phyloP scores from a whole-genome alignment of 371 early-diverging fungal genomes.

The Mucor lusitanicus region DNA sequence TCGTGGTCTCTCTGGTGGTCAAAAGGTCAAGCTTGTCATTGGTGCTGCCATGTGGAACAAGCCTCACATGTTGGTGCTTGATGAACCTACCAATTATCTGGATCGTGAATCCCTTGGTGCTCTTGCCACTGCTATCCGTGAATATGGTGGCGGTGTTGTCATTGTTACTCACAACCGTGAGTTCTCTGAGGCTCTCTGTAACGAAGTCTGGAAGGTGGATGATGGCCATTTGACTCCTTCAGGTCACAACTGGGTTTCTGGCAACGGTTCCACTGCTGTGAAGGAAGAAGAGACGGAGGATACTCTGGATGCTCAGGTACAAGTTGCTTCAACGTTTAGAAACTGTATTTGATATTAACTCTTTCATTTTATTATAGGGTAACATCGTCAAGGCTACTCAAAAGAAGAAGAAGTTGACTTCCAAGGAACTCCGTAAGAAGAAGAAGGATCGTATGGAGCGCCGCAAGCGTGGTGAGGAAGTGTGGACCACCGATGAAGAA shows the following conservation, averaged over 20 bases:
- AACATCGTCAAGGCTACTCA: slow-evolving; percentile 48
- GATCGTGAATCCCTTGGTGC: slow-evolving; percentile 79
- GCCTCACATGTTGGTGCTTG: slow-evolving; percentile 86
- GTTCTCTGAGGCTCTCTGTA: slow-evolving; percentile 71
- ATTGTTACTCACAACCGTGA: slow-evolving; percentile 77
- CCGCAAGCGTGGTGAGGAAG: slow-evolving; percentile 58
- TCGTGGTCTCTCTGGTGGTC: slow-evolving; percentile 88
- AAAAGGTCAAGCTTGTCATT: slow-evolving; percentile 89
- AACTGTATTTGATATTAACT: no score
- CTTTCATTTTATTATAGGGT: no score
- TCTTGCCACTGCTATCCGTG: slow-evolving; percentile 64
- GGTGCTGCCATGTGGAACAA: slow-evolving; percentile 84
- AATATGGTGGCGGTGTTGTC: slow-evolving; percentile 75
- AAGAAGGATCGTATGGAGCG: slow-evolving; percentile 57
- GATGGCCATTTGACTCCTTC: slow-evolving; percentile 57
- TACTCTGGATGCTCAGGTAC: slow-evolving; percentile 41
- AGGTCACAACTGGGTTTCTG: slow-evolving; percentile 55
- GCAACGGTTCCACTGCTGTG: slow-evolving; percentile 42
- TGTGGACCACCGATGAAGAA: slow-evolving; percentile 43
- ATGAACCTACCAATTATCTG: slow-evolving; percentile 88
- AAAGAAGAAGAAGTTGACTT: slow-evolving; percentile 52
- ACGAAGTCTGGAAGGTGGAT: slow-evolving; percentile 76
- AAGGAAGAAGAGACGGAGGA: slow-evolving; percentile 45
- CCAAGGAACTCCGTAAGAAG: slow-evolving; percentile 55
- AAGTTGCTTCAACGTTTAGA: no score